Conservation (phyloP, 495 filamentous ascomycete species). For the Geopyxis carbonaria region DNA sequence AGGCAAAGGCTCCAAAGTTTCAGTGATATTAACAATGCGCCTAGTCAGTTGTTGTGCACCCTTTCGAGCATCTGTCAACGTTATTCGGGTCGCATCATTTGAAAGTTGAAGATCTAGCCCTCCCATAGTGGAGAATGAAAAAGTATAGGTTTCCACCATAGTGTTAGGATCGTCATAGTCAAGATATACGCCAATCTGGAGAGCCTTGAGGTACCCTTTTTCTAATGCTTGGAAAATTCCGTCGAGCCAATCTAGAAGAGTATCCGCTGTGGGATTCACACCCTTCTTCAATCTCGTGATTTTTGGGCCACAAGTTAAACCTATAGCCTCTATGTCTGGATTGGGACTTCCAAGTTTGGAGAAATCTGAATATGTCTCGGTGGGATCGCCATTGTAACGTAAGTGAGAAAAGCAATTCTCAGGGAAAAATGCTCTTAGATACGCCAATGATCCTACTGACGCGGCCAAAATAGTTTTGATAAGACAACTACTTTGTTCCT, state of each 20-base stretch:
- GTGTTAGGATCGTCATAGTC: constrained; percentile 21
- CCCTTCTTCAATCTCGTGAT: constrained; percentile 24
- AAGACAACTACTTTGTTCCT: constrained; percentile 25
- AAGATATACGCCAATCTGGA: constrained; percentile 21
- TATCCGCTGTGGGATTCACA: constrained; percentile 18
- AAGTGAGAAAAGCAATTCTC: constrained; percentile 25
- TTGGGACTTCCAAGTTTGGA: too few relatives aligned
- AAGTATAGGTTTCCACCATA: constrained; percentile 24
- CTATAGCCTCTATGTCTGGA: constrained; percentile 6
- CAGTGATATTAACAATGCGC: constrained; percentile 21
- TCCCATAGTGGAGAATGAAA: constrained; percentile 23
- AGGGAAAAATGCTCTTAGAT: constrained; percentile 22
- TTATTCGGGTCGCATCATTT: constrained; percentile 7
- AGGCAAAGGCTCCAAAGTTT: constrained; percentile 19
- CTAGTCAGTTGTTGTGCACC: constrained; percentile 23
- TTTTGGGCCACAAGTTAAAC: constrained; percentile 11
- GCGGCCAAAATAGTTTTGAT: constrained; percentile 23
- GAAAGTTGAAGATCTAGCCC: constrained; percentile 6
- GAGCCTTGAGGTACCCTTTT: constrained; percentile 22
- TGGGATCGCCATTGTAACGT: constrained; percentile 15
- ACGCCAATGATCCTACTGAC: constrained; percentile 11
- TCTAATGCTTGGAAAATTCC: constrained; percentile 22
- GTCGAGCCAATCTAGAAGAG: constrained; percentile 25
- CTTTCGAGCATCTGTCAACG: constrained; percentile 18
- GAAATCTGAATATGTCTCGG: constrained; percentile 12